phyloP scores from a whole-genome alignment of 495 filamentous ascomycete species.

The Tuber umbilicatum region DNA sequence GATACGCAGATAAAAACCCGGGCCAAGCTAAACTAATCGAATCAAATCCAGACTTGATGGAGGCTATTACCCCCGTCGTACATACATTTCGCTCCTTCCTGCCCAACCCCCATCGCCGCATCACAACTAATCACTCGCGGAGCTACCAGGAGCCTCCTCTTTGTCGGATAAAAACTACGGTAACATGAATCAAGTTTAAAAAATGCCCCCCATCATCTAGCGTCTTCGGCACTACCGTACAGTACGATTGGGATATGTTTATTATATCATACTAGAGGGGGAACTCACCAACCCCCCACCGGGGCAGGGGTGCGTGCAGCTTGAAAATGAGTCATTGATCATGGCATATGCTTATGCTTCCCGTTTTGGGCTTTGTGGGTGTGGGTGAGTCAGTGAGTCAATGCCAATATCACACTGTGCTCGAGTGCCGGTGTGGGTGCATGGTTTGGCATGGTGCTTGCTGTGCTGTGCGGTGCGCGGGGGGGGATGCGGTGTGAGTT shows the following conservation, averaged over 20 bases:
- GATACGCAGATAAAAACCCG: not conserved
- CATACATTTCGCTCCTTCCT: not conserved
- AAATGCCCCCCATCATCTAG: not conserved
- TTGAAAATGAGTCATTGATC: constrained; percentile 3
- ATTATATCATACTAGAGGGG: not conserved
- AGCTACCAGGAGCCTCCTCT: not conserved
- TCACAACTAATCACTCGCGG: not conserved
- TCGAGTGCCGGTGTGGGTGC: not conserved
- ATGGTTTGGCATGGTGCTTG: not conserved
- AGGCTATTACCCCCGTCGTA: not conserved
- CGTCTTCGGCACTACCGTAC: not conserved
- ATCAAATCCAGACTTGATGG: not conserved
- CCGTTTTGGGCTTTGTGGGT: not conserved
- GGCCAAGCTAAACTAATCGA: not conserved
- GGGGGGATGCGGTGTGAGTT: not conserved
- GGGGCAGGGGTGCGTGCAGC: not conserved
- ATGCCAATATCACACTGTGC: not conserved
- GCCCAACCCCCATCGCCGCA: not conserved
- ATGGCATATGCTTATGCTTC: not conserved
- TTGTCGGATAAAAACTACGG: not conserved
- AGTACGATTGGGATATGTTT: not conserved
- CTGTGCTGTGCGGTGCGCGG: not conserved
- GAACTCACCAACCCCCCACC: not conserved
- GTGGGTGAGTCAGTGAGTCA: constrained; percentile 2
- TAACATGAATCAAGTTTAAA: not conserved